A percentile compares a stretch with the other conserved stretches of the same genome.
Evolutionary conservation across 2,329 filamentous ascomycete species (phyloP).

Genomic region (Pseudofabraea citricarpa): DNA sequence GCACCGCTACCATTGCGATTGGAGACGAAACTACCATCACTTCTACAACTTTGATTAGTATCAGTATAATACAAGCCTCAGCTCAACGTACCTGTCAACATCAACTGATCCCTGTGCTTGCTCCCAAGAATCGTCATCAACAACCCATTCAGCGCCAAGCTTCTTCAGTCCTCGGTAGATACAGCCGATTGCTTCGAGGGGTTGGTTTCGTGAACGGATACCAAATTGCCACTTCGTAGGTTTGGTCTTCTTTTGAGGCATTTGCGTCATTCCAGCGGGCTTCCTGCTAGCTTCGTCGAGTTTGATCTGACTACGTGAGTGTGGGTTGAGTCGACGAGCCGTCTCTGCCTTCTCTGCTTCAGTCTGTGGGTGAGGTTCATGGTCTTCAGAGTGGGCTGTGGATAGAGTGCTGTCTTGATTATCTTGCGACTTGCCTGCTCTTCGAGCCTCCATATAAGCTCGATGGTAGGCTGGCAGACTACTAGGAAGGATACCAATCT

Average conservation of each 20-base stretch:
- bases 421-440: conserved; percentile 43
- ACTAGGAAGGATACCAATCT: conserved; percentile 86
- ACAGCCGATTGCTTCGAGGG: conserved; percentile 89
- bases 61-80: no score
- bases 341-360: conserved; percentile 78
- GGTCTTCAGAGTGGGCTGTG: conserved; percentile 34
- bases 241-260: conserved; percentile 66
- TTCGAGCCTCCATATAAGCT: conserved; percentile 76
- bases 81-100: conserved; percentile 33
- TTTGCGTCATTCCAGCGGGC: conserved; percentile 58
- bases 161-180: conserved; percentile 90
- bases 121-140: conserved; percentile 48
- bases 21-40: conserved; percentile 35
- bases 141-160: conserved; percentile 84
- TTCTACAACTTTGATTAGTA: no score
- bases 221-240: conserved; percentile 97
- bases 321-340: conserved; percentile 76
- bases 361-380: conserved; percentile 38
- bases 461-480: conserved; percentile 88
- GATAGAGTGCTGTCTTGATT: conserved; percentile 23
- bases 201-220: conserved; percentile 88
- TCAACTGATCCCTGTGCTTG: conserved; percentile 30
- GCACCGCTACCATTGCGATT: conserved; percentile 30
- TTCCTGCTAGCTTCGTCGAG: conserved; percentile 59
- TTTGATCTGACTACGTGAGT: conserved; percentile 67